Percentiles rank a stretch among this genome's conserved stretches.
These are phyloP conservation scores for Echites panduratus DNA, from an alignment of 257 asterid species.

Conservation along the genomic window DNA sequence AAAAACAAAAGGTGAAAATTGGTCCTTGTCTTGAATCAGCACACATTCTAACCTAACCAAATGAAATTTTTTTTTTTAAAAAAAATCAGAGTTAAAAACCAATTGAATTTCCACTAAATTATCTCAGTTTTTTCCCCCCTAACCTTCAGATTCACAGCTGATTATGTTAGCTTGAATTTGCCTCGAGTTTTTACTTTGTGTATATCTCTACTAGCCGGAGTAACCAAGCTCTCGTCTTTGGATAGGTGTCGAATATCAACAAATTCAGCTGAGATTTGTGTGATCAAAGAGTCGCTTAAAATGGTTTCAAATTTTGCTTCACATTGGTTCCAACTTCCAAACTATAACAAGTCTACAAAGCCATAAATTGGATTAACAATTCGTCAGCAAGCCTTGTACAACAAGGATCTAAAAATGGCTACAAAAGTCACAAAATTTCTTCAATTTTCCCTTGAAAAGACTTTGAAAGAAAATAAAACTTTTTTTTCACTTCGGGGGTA, in stretches of 20 bases:
- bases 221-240: slow-evolving; percentile 10
- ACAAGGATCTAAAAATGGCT: slow-evolving; percentile 36
- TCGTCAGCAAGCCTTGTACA: slow-evolving; percentile 41
- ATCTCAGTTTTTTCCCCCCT: too few relatives aligned
- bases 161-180: slow-evolving; percentile 15
- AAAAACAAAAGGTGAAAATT: too few relatives aligned
- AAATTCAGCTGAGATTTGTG: slow-evolving; percentile 25
- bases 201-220: slow-evolving; percentile 6
- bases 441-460: background rate
- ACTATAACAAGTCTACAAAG: slow-evolving; percentile 29
- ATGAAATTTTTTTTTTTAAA: too few relatives aligned
- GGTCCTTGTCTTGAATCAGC: too few relatives aligned
- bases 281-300: slow-evolving; percentile 28
- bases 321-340: slow-evolving; percentile 39
- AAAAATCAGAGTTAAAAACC: too few relatives aligned
- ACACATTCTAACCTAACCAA: too few relatives aligned
- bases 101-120: too few relatives aligned
- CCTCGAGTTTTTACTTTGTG: slow-evolving; percentile 23
- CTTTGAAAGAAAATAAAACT: too few relatives aligned
- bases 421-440: background rate
- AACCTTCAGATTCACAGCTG: slow-evolving; percentile 12
- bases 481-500: background rate
- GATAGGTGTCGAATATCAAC: slow-evolving; percentile 40
- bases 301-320: slow-evolving; percentile 41
- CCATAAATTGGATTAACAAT: slow-evolving; percentile 40